Percentiles rank a stretch among this genome's conserved stretches.
phyloP scores from a whole-genome alignment of 208 protist species.

The Leptomonas seymouri region DNA sequence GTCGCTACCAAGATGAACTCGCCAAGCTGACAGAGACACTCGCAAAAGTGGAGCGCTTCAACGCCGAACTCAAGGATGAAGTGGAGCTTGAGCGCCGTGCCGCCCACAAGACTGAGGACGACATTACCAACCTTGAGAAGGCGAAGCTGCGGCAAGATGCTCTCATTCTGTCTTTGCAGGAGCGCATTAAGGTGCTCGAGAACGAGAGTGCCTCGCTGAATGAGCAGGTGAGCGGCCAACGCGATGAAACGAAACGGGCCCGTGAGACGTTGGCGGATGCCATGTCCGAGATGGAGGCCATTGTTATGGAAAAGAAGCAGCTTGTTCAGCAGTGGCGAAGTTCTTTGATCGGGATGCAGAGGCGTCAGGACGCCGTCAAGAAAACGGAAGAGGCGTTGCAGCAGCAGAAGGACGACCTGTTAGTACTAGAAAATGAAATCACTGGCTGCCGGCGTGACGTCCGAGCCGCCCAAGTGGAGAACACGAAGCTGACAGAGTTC shows the following conservation, averaged over 20 bases:
- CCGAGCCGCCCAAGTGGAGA: slow-evolving; percentile 78
- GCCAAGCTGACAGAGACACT: slow-evolving; percentile 92
- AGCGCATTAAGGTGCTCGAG: slow-evolving; percentile 82
- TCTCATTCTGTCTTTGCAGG: slow-evolving; percentile 89
- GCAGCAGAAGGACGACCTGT: slow-evolving; percentile 90
- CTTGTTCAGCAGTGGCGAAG: slow-evolving; percentile 95
- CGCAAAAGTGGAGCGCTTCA: slow-evolving; percentile 94
- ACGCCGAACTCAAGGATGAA: slow-evolving; percentile 93
- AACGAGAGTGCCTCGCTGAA: slow-evolving; percentile 83
- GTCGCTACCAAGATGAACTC: slow-evolving; percentile 91
- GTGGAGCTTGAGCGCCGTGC: slow-evolving; percentile 94
- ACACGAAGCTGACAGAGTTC: slow-evolving; percentile 90
- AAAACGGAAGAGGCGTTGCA: slow-evolving; percentile 93
- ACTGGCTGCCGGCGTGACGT: slow-evolving; percentile 89
- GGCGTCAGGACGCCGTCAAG: slow-evolving; percentile 92
- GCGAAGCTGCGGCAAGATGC: slow-evolving; percentile 94
- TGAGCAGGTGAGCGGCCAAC: slow-evolving; percentile 89
- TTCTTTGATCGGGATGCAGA: slow-evolving; percentile 93
- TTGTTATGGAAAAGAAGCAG: slow-evolving; percentile 96
- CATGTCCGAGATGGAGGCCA: slow-evolving; percentile 93
- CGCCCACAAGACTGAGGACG: slow-evolving; percentile 95
- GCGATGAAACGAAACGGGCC: slow-evolving; percentile 89
- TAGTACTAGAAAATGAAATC: slow-evolving; percentile 94
- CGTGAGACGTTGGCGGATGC: slow-evolving; percentile 92
- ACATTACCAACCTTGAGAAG: slow-evolving; percentile 93